These are phyloP conservation scores for Fraxinus sp. DNA, from an alignment of 305 asterid species.

Conservation along the genomic window DNA sequence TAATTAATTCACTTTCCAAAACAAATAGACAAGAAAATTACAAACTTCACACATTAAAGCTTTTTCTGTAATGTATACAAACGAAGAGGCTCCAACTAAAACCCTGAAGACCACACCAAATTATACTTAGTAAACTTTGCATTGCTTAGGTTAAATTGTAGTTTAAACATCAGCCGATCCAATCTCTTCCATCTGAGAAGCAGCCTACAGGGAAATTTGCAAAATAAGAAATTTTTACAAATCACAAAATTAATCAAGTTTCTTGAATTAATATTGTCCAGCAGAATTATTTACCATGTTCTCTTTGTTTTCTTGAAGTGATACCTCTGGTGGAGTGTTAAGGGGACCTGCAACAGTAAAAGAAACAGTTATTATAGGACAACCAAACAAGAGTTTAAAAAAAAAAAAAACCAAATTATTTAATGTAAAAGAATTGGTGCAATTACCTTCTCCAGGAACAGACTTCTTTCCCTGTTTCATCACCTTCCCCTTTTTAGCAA, in stretches of 20 bases:
- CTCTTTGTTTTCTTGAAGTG: conserved; percentile 72
- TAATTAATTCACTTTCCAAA: conserved; percentile 19
- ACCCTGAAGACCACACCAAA: conserved; percentile 28
- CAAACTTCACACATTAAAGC: conserved; percentile 42
- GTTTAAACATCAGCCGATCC: conserved; percentile 33
- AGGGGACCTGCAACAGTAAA: conserved; percentile 38
- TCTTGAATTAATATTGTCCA: neutral
- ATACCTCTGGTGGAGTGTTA: conserved; percentile 40
- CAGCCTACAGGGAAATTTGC: conserved; percentile 26
- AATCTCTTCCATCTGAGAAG: conserved; percentile 36
- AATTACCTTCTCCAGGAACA: conserved; percentile 46
- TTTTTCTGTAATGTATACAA: conserved; percentile 42
- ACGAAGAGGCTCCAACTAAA: conserved; percentile 24
- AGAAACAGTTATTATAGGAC: neutral
- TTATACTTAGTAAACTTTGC: neutral
- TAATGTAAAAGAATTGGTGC: neutral
- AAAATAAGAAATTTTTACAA: neutral
- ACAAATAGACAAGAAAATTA: conserved; percentile 10
- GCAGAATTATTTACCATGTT: conserved; percentile 52
- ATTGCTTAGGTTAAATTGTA: neutral
- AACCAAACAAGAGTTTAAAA: neutral
- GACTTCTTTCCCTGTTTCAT: conserved; percentile 60
- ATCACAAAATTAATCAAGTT: neutral
- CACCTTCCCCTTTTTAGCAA: conserved; percentile 35
- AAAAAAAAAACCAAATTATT: neutral